Percentiles rank a stretch among this genome's conserved stretches.
phyloP scores from a whole-genome alignment of 2,329 filamentous ascomycete genomes.

The Aspergillus quadricinctus region DNA sequence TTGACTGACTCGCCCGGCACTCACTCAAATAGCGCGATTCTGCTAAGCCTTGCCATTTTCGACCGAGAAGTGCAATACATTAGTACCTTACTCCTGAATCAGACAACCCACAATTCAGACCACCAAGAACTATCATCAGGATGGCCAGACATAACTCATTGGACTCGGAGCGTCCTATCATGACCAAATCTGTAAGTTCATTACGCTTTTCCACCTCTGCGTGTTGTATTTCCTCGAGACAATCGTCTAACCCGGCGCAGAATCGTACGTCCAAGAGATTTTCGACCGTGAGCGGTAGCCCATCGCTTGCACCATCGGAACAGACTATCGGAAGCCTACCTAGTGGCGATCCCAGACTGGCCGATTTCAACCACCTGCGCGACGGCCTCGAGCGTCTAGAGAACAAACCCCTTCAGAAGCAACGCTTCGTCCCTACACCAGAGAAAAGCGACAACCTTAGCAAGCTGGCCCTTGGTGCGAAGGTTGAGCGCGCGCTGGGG shows the following conservation, averaged over 20 bases:
- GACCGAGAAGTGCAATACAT: neutral
- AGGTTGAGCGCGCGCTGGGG: conserved; percentile 81
- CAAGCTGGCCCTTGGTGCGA: conserved; percentile 84
- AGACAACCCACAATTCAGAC: neutral
- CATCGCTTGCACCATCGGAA: conserved; percentile 45
- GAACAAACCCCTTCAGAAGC: conserved; percentile 76
- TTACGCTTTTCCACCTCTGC: neutral
- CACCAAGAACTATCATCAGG: neutral
- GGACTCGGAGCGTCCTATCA: conserved; percentile 53
- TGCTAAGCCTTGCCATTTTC: neutral
- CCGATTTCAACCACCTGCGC: conserved; percentile 71
- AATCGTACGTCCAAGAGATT: conserved; percentile 51
- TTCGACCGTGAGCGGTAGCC: conserved; percentile 49
- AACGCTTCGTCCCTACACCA: conserved; percentile 73
- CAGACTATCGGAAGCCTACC: conserved; percentile 38
- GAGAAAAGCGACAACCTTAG: conserved; percentile 78
- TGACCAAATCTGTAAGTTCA: conserved; percentile 48
- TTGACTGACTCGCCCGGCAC: neutral
- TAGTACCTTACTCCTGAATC: neutral
- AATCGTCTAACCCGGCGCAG: conserved; percentile 23
- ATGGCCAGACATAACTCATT: conserved; percentile 44
- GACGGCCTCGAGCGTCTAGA: conserved; percentile 80
- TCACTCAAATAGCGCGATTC: neutral
- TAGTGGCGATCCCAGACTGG: conserved; percentile 49
- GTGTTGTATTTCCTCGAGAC: neutral